Conservation (phyloP, 371 early-diverging fungal genomes). For the Mucor mucedo region DNA sequence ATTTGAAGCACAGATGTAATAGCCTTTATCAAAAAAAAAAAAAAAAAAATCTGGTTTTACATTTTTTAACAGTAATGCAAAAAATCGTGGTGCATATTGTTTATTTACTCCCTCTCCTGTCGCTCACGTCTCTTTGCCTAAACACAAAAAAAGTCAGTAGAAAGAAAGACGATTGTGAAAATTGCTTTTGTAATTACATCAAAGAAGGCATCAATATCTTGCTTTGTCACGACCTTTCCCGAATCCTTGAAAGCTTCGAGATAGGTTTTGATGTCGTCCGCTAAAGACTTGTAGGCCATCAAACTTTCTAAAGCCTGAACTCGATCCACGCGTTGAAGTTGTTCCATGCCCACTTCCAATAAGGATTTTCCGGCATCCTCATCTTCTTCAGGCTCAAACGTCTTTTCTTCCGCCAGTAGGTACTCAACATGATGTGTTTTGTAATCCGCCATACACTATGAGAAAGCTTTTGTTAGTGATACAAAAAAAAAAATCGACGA, state of each 20-base stretch:
- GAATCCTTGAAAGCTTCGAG: slow-evolving; percentile 71
- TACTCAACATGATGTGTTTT: slow-evolving; percentile 28
- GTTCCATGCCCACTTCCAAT: slow-evolving; percentile 78
- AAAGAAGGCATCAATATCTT: slow-evolving; percentile 79
- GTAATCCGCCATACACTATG: slow-evolving; percentile 32
- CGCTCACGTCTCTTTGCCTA: too few species aligned
- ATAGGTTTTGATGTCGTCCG: slow-evolving; percentile 67
- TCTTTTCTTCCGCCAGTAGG: slow-evolving; percentile 44
- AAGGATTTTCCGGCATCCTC: slow-evolving; percentile 69
- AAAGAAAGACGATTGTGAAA: too few species aligned
- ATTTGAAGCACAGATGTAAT: too few species aligned
- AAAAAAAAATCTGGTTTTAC: too few species aligned
- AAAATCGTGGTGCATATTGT: too few species aligned
- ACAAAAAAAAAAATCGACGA: neutral
- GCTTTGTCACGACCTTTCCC: slow-evolving; percentile 74
- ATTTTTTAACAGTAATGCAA: too few species aligned
- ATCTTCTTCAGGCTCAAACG: slow-evolving; percentile 54
- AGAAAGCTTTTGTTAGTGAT: neutral
- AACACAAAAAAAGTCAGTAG: too few species aligned
- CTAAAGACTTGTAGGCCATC: slow-evolving; percentile 56
- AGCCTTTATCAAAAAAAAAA: too few species aligned
- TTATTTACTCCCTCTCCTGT: too few species aligned
- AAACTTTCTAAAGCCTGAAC: slow-evolving; percentile 75
- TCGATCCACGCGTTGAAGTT: slow-evolving; percentile 73
- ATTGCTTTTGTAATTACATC: slow-evolving; percentile 28